Evolutionary conservation across 73 alveolate species (phyloP).

Genomic region (Uronychia setigera): DNA sequence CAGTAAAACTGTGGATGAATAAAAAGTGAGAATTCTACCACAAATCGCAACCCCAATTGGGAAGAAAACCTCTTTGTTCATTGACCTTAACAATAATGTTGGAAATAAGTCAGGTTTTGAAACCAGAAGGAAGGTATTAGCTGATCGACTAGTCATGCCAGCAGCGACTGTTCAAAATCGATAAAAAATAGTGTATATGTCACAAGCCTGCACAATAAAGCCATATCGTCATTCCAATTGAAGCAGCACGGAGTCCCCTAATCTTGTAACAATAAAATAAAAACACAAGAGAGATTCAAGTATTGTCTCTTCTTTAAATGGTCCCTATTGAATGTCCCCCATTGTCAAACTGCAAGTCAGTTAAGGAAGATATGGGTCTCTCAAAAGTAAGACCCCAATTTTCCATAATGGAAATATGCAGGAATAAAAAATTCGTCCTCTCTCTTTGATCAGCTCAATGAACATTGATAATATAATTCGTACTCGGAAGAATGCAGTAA

Average conservation of each 20-base stretch:
- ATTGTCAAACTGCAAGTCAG: too few relatives aligned
- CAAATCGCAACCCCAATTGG: not conserved
- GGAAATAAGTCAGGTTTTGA: not conserved
- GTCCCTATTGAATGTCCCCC: too few relatives aligned
- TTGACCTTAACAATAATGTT: not conserved
- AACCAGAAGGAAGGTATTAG: not conserved
- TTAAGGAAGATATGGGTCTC: too few relatives aligned
- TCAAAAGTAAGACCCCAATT: too few relatives aligned
- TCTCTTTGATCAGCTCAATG: too few relatives aligned
- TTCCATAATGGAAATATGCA: too few relatives aligned
- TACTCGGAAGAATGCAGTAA: too few relatives aligned
- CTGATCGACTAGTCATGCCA: not conserved
- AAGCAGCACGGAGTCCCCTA: conserved; percentile 2
- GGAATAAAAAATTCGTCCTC: too few relatives aligned
- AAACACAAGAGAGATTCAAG: too few relatives aligned
- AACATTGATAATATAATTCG: too few relatives aligned
- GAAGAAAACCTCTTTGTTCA: not conserved
- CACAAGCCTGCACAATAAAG: not conserved
- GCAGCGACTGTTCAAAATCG: not conserved
- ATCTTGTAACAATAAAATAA: too few relatives aligned
- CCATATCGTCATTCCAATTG: not conserved
- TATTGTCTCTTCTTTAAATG: too few relatives aligned
- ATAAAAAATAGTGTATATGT: not conserved
- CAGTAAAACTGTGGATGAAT: not conserved
- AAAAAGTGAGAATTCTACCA: not conserved